Percentiles rank a stretch among this genome's conserved stretches.
These are phyloP conservation scores for Avena atlantica DNA, from an alignment of 176 grass and related monocot species.

Conservation along the genomic window DNA sequence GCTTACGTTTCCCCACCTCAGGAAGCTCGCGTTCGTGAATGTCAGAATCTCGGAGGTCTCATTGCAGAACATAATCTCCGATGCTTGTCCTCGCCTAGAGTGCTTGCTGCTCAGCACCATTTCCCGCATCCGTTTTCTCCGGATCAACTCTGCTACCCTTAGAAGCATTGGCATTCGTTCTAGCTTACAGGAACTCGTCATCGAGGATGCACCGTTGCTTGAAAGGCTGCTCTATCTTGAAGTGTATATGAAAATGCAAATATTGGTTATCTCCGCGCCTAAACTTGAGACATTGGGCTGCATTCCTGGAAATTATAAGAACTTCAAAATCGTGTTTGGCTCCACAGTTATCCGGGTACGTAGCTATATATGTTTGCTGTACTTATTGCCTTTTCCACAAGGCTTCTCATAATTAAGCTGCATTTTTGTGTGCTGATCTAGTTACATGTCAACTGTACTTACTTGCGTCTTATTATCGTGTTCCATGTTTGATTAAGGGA, in stretches of 20 bases:
- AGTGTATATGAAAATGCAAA: not conserved
- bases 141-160: conserved; percentile 19
- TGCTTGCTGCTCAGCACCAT: not conserved
- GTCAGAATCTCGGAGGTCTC: not conserved
- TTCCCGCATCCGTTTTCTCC: not conserved
- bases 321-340: too few species aligned
- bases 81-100: not conserved
- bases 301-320: too few species aligned
- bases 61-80: not conserved
- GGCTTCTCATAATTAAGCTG: not conserved
- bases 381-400: too few species aligned
- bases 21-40: not conserved
- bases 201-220: not conserved
- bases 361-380: too few species aligned
- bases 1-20: not conserved
- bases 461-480: not conserved
- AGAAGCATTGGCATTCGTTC: not conserved
- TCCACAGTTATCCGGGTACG: too few species aligned
- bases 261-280: not conserved
- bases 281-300: not conserved
- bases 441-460: not conserved
- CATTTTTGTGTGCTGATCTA: not conserved
- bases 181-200: not conserved
- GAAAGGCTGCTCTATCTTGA: not conserved
- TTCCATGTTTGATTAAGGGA: not conserved